Conservation (phyloP, 768 basidiomycete genomes). For the Symmetrospora coprosmae region DNA sequence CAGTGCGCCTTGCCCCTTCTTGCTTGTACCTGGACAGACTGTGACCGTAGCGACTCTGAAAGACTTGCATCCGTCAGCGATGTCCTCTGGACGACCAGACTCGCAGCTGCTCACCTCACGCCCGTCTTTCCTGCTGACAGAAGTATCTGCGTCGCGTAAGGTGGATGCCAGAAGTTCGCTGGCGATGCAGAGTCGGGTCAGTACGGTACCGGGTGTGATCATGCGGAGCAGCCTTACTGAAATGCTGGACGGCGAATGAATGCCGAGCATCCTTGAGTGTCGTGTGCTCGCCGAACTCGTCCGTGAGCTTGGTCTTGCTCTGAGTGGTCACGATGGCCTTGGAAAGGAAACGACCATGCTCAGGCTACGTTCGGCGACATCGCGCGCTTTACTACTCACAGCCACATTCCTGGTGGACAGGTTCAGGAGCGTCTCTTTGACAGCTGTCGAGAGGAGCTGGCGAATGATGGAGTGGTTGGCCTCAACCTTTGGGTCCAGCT, state of each 20-base stretch:
- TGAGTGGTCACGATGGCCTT: slow-evolving; percentile 15
- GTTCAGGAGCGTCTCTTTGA: slow-evolving; percentile 2
- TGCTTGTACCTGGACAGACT: too few relatives aligned
- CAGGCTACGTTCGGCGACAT: too few relatives aligned
- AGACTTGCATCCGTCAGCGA: too few relatives aligned
- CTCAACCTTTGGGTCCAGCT: neutral
- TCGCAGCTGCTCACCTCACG: slow-evolving; percentile 1
- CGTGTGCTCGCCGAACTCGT: slow-evolving; percentile 13
- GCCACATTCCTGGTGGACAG: neutral
- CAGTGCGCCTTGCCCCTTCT: too few relatives aligned
- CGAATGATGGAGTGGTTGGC: neutral
- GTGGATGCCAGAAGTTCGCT: slow-evolving; percentile 12
- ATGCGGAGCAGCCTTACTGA: neutral
- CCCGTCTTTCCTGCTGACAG: slow-evolving; percentile 7
- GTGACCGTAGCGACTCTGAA: too few relatives aligned
- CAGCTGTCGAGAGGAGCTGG: neutral
- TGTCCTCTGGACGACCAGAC: too few relatives aligned
- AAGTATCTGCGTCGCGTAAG: neutral
- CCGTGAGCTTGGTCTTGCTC: slow-evolving; percentile 15
- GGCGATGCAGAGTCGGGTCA: neutral
- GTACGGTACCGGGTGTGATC: neutral
- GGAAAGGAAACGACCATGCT: neutral
- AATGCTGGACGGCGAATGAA: slow-evolving; percentile 17
- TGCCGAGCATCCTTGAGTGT: slow-evolving; percentile 5
- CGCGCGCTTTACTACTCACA: neutral